phyloP scores from a whole-genome alignment of 306 rosid species.

The Datisca glomerata region DNA sequence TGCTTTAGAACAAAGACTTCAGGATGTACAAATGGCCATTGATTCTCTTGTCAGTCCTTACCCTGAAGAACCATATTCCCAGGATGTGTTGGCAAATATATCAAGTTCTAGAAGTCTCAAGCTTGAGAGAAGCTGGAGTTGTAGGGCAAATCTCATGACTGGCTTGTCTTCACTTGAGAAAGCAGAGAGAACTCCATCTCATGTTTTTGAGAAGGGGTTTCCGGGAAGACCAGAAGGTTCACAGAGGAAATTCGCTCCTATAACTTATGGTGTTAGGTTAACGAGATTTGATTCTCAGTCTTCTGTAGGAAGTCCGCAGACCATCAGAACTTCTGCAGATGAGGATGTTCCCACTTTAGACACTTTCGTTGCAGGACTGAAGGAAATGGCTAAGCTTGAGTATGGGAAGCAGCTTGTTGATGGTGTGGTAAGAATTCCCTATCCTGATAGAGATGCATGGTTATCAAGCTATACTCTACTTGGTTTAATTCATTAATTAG shows the following conservation, averaged over 20 bases:
- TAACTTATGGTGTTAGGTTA: conserved; percentile 37
- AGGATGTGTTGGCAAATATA: conserved; percentile 20
- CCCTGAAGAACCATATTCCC: conserved; percentile 26
- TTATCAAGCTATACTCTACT: not conserved
- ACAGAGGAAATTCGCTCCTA: conserved; percentile 34
- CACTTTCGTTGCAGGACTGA: conserved; percentile 78
- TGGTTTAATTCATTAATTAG: too few species aligned
- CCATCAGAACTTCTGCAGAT: conserved; percentile 41
- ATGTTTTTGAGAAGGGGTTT: conserved; percentile 52
- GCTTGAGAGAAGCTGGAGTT: conserved; percentile 84
- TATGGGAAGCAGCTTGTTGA: conserved; percentile 56
- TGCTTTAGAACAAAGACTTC: conserved; percentile 24
- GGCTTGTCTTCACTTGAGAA: conserved; percentile 43
- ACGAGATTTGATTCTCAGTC: conserved; percentile 65
- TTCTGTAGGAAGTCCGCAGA: conserved; percentile 62
- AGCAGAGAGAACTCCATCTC: conserved; percentile 53
- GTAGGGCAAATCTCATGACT: conserved; percentile 35
- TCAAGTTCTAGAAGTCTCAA: conserved; percentile 29
- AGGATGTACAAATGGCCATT: conserved; percentile 19
- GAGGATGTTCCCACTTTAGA: conserved; percentile 77
- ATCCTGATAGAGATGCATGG: not conserved
- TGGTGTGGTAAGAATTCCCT: conserved; percentile 49
- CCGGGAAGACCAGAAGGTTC: conserved; percentile 83
- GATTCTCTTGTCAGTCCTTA: conserved; percentile 30
- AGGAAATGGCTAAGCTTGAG: conserved; percentile 82